These are phyloP conservation scores for Fonsecaea nubica DNA, from an alignment of 2,329 filamentous ascomycete species.

Conservation along the genomic window DNA sequence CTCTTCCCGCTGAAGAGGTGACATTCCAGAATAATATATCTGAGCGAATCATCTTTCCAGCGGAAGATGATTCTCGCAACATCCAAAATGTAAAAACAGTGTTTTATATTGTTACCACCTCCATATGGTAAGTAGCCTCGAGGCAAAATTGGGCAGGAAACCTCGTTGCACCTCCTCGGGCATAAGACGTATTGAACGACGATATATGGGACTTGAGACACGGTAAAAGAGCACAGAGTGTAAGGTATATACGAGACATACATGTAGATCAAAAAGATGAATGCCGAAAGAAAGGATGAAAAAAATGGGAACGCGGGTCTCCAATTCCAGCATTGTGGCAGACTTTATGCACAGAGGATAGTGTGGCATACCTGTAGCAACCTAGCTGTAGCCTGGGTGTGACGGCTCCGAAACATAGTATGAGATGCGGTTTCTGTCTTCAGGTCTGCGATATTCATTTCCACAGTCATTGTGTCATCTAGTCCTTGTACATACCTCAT, in stretches of 20 bases:
- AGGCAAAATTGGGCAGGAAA: background rate
- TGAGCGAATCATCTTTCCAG: constrained; percentile 3
- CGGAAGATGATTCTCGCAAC: constrained; percentile 8
- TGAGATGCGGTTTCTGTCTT: too few relatives aligned
- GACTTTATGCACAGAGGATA: too few relatives aligned
- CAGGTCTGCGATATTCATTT: too few relatives aligned
- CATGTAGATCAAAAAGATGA: too few relatives aligned
- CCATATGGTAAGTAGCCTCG: background rate
- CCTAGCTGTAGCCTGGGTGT: too few relatives aligned
- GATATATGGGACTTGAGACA: background rate
- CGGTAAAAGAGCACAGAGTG: background rate
- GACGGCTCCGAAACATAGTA: too few relatives aligned
- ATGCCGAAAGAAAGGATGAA: too few relatives aligned
- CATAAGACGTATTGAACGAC: background rate
- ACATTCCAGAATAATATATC: constrained; percentile 14
- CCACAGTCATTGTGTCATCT: too few relatives aligned
- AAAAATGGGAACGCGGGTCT: too few relatives aligned
- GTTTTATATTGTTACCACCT: constrained; percentile 1
- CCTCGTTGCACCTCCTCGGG: background rate
- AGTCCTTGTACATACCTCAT: too few relatives aligned
- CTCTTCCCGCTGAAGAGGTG: background rate
- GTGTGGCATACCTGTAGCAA: too few relatives aligned
- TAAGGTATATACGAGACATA: background rate
- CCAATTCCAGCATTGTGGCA: too few relatives aligned
- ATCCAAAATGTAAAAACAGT: background rate